phyloP scores from a whole-genome alignment of 495 filamentous ascomycete genomes.

The Neurospora sp. region DNA sequence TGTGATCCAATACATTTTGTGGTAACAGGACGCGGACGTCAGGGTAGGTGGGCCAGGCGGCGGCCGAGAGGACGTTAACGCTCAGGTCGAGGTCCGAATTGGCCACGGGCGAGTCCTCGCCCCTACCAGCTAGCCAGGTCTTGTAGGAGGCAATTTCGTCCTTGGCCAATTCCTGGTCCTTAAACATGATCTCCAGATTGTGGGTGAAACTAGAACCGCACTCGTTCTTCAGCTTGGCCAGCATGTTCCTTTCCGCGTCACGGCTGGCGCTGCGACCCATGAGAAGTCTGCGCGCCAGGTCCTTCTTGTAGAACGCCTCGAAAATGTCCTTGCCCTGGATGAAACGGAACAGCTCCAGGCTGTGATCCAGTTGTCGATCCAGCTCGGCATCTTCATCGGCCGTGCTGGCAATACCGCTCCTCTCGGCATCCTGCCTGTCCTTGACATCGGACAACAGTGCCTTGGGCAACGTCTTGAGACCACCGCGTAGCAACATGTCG shows the following conservation, averaged over 20 bases:
- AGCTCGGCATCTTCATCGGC: constrained; percentile 85
- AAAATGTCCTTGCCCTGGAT: constrained; percentile 97
- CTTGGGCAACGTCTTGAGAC: constrained; percentile 65
- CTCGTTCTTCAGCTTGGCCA: constrained; percentile 80
- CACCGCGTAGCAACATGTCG: constrained; percentile 77
- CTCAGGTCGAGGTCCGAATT: constrained; percentile 59
- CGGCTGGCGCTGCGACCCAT: constrained; percentile 86
- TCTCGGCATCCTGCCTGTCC: constrained; percentile 41
- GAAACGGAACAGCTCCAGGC: constrained; percentile 88
- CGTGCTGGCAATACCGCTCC: constrained; percentile 43
- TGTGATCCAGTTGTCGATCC: constrained; percentile 80
- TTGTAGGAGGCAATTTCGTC: constrained; percentile 79
- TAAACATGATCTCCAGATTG: constrained; percentile 98
- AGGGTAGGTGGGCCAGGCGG: constrained; percentile 88
- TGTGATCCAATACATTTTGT: constrained; percentile 52
- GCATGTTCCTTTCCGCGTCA: constrained; percentile 93
- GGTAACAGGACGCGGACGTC: constrained; percentile 72
- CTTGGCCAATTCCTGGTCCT: constrained; percentile 81
- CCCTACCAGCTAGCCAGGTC: constrained; percentile 28
- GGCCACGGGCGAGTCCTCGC: constrained; percentile 32
- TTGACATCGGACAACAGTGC: constrained; percentile 41
- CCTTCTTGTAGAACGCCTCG: constrained; percentile 97
- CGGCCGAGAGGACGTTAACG: constrained; percentile 75
- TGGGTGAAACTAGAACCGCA: constrained; percentile 90
- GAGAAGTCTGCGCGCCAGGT: constrained; percentile 77